Evolutionary conservation across 208 protist genomes (phyloP), one percentile per base, ranked within the genome.

Genomic region (Leptomonas pyrrhocoris): DNA sequence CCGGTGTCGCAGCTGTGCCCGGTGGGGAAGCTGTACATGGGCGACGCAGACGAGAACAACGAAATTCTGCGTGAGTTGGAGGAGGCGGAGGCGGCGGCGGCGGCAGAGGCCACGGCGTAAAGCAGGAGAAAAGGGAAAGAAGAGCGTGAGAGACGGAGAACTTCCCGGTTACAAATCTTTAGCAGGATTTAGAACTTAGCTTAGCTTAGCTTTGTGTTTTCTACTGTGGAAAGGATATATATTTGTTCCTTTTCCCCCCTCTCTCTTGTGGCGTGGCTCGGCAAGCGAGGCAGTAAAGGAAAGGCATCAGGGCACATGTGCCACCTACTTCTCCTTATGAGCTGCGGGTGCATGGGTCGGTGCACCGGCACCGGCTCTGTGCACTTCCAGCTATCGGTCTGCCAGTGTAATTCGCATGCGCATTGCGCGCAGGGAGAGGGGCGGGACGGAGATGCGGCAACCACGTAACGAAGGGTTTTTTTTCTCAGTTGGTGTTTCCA

Each of bases 1-100:
- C 86, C 88, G 2, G 91, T 94, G 11, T 93, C 88, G 28, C 91
- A 96, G 79, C 77, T 96, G 34, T 96, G 91, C 79, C 91, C 91
- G 30, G 91, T 96, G 13, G 91, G 91, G 7, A 88, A 79, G 30
- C 66, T 96, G 11, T 90, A 85, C 81, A 59, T 96, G 31, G 88
- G 80, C 23, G 91, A 96, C 45, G 86, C 86, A 27, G 91, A 96
- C 6, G 91, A 96, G 76, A 93, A 94, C 79, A 94, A 96, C 62
- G 67, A 74, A 0, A 84, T 89, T 54, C 53, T 84, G 30, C 60
- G 67, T 27, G 84, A 91, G 61, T 62, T 96, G 48, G 83, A 92
- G 70, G 79, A 50, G 1, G 75, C 50, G 2, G 67, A 67, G 49
- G 71, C 56, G 11, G 53, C 42, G 16, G 66, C 58, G 16, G 28